A percentile compares a stretch with the other conserved stretches of the same genome.
Conservation (phyloP, 768 basidiomycete genomes). For the Hygrophorus russula region DNA sequence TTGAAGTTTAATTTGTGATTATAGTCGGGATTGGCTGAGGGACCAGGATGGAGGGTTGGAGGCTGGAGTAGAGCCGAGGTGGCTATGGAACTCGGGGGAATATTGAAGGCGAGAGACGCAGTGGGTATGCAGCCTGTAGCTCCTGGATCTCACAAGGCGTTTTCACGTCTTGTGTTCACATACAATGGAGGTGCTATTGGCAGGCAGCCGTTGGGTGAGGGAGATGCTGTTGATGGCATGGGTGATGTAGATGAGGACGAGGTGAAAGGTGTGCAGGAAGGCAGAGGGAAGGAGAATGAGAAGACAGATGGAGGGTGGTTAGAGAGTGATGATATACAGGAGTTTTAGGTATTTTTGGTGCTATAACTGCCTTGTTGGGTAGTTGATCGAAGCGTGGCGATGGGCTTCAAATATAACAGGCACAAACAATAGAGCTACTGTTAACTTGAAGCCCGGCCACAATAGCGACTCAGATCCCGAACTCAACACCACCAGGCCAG, state of each 20-base stretch:
- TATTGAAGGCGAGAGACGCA: conserved; percentile 39
- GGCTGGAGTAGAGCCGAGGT: conserved; percentile 44
- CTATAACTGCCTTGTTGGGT: no score
- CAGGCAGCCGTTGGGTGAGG: conserved; percentile 22
- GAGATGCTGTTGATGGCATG: conserved; percentile 17
- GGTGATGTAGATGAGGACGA: conserved; percentile 12
- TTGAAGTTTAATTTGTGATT: background rate
- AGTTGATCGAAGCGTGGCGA: no score
- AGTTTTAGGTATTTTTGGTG: no score
- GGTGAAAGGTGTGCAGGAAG: conserved; percentile 16
- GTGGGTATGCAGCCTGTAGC: conserved; percentile 9
- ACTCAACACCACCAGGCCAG: no score
- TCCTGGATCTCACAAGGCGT: conserved; percentile 30
- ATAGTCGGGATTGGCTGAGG: conserved; percentile 9
- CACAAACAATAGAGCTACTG: no score
- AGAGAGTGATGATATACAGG: conserved; percentile 50
- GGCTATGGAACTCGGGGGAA: conserved; percentile 45
- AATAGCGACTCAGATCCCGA: no score
- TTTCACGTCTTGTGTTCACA: conserved; percentile 42
- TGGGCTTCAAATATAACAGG: no score
- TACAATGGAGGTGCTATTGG: conserved; percentile 21
- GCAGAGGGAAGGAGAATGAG: conserved; percentile 17
- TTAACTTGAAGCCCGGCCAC: no score
- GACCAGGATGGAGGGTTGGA: conserved; percentile 17
- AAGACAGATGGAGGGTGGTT: conserved; percentile 35